Evolutionary conservation across 1,284 basidiomycete genomes (phyloP), one percentile per base, ranked within the genome.

Genomic region (Heterobasidion parviporum): DNA sequence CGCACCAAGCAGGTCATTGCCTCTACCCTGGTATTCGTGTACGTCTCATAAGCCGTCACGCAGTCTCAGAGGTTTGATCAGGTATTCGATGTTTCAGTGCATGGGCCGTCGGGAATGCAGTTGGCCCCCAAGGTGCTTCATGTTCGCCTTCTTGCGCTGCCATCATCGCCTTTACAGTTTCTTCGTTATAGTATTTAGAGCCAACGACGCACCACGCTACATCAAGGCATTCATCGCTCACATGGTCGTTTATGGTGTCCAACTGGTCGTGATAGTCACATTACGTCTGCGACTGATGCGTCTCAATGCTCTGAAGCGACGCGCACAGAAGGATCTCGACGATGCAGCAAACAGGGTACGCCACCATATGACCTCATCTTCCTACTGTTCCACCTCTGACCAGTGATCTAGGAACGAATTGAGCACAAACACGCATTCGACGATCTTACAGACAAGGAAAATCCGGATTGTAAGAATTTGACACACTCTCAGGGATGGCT

Each of bases 101-200:
- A 5, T 79, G 77, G 76, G 74, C 77, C 9, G 72, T 74, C 16
- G 77, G 77, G 35, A 79, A 79, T 62, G 75, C 77, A 8, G 67
- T 78, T 59, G 75, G 76, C 4, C 75, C 76, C 5, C 76, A 78
- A 68, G 72, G 73, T 71, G 41, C 48, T 59, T 45, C n/a, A 32
- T 51, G 20, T 34, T n/a, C 18, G 18, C 51, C 38, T 18, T 26
- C 35, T 45, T 8, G 35, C 2, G 9, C 47, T 38, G 26, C 12
- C 18, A 34, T 56, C 52, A 46, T 35, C 46, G 20, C 33, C 54
- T 4, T 47, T 3, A n/a, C 16, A 34, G 6, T 35, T 43, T 15
- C 2, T 56, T 6, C 16, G 12, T 47, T 8, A 14, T 47, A 72
- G 75, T 79, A 2, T 80, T 80, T 66, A 73, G 72, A 35, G 68